Evolutionary conservation across 2,329 filamentous ascomycete genomes (phyloP), one percentile per base, ranked within the genome.

Genomic region (Geosmithia flava): DNA sequence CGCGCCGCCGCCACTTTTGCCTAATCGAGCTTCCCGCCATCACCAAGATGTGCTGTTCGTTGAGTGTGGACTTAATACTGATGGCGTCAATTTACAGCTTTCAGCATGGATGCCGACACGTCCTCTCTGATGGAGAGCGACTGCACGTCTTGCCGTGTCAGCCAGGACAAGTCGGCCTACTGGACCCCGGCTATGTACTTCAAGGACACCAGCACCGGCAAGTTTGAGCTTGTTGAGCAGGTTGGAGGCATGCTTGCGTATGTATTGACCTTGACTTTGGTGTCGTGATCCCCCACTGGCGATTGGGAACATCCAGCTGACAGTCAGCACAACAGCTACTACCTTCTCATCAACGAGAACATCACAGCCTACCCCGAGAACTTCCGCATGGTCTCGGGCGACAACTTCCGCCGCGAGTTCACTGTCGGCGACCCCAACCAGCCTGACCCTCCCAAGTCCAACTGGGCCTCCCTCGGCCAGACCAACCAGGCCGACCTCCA

Each of bases 111-210:
- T n/a, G 67, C 82, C 15, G 71, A 65, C 41, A 80, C 72, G 54
- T 67, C 74, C 0, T 69, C 78, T 41, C 74, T 95, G 15, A 58
- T 72, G 4, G 63, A 58, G 16, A 81, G 76, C 44, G 68, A 80
- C 53, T 95, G 89, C 68, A 93, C 87, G 1, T 90, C 87, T 11
- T 95, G 88, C 62, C 78, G 75, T 49, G 84, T 94, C 42, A 80
- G 71, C 39, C 74, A 91, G 66, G 89, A 95, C 67, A 84, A 81
- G 67, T 95, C 87, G n/a, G 81, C 80, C 30, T 95, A 95, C 69
- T 95, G 88, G 87, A 79, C 81, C 47, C 89, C 89, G 1, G 68
- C 77, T 2, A 60, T 95, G 53, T 90, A 91, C 68, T 95, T 95
- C 64, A 65, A 81, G 59, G 77, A 89, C 58, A 60, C 60, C 5